Base-by-base conservation (phyloP, 75 land plant genomes). In the Selaginella moellendorffii region DNA sequence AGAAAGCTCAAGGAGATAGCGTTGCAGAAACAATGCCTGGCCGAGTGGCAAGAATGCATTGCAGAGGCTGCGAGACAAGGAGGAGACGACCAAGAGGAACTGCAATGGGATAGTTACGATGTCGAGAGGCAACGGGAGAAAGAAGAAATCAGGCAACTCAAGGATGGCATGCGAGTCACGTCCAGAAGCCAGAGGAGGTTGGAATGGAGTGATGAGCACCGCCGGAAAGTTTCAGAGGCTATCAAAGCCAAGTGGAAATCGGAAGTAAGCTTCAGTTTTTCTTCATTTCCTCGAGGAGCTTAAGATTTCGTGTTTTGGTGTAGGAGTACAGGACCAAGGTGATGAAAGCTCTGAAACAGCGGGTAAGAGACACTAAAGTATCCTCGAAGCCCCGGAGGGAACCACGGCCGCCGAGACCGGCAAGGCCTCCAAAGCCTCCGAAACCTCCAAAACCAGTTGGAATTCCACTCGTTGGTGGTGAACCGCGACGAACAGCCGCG, bases 181-280 rank as follows among this genome's bases (percentile, higher is more conserved):
- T 71, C 23, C 80, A 78, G 2, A 78, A 77, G 69, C 68, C n/a
- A n/a, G 66, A 56, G 28, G 88, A 79, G 66, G 89, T 85, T 62
- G 46, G 46, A 36, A 36, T 5, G 46, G 14, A 36, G 46, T 36
- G 14, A 36, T 36, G 46, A 36, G 14, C 46, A 36, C 14, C 5
- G 81, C 63, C 73, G 52, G 77, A 80, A 77, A 36, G 87, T 91
- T 52, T 73, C 97, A 27, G 78, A 74, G 21, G 84, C 97, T 66
- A 83, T 91, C 64, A 71, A 74, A 69, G 86, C 95, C 65, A 91
- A 91, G 72, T 91, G 93, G 97, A 71, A 83, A 52, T 88, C 87
- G 69, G 83, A 83, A 65, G 97, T 91, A 79, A 72, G 81, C n/a
- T n/a, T n/a, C n/a, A n/a, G n/a, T n/a, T n/a, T n/a, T n/a, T n/a